Evolutionary conservation across 352 stramenopile species (phyloP), one percentile per base, ranked within the genome.

Genomic region (Phytophthora boehmeriae): DNA sequence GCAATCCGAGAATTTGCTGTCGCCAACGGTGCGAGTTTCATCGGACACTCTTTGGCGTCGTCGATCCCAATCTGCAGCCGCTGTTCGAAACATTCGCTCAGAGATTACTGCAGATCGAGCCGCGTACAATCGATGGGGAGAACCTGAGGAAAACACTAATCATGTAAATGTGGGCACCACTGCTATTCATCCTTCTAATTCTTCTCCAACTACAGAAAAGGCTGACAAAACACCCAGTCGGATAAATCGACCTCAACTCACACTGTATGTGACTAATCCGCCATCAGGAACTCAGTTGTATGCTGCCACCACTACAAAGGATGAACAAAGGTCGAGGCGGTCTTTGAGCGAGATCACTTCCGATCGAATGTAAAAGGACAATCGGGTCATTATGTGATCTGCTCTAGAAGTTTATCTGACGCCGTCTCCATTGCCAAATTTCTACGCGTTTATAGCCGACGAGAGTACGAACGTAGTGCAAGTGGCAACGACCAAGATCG

Each of bases 31-130:
- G 25, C 71, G 74, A 5, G 61, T 83, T 43, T 80, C 68, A 17
- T 80, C 74, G 5, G 74, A 80, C 11, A 75, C 66, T 11, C 50
- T 80, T 22, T 59, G 76, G 59, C 68, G 71, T 5, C 68, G 71
- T 8, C 65, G 54, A 44, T 77, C 74, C 17, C 68, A 43, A n/a
- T 66, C 52, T 34, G 57, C 38, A 14, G 46, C 66, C 8, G 61
- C 66, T n/a, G 48, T 75, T 30, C 56, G 23, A 59, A 66, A 75
- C 62, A 39, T 72, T 44, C 54, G 43, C 6, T 53, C 70, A 14
- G 51, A 67, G 22, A 27, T 73, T 30, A 46, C 46, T 41, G n/a
- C 20, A 27, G 53, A 60, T n/a, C 27, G 51, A 45, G 43, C 27
- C 20, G 52, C 52, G 20, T 11, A 34, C 28, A 36, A 36, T 22